phyloP scores from a whole-genome alignment of 2,329 filamentous ascomycete species.

The Rhynchosporium graminicola region DNA sequence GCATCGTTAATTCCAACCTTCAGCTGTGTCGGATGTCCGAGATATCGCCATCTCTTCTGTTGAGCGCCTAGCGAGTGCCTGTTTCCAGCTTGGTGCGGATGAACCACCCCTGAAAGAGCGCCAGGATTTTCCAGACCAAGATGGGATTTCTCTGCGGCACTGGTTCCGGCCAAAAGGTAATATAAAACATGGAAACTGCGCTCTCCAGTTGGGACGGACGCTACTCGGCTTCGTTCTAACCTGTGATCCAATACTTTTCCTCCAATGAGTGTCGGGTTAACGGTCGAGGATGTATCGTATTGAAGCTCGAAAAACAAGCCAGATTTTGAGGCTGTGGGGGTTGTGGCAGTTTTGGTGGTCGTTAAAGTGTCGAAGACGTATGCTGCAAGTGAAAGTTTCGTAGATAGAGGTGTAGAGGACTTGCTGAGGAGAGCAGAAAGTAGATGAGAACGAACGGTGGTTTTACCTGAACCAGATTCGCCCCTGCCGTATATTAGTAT shows the following conservation, averaged over 20 bases:
- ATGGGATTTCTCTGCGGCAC: conserved; percentile 84
- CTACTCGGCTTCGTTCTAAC: conserved; percentile 86
- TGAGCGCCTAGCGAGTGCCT: conserved; percentile 47
- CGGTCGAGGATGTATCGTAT: conserved; percentile 85
- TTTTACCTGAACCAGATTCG: conserved; percentile 95
- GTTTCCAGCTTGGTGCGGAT: conserved; percentile 45
- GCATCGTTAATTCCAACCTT: conserved; percentile 96
- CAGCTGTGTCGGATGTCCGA: conserved; percentile 93
- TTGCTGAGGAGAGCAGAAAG: conserved; percentile 83
- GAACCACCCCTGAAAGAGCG: conserved; percentile 50
- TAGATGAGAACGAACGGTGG: conserved; percentile 86
- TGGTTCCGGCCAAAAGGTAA: conserved; percentile 92
- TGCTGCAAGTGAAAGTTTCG: conserved; percentile 87
- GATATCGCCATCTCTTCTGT: conserved; percentile 91
- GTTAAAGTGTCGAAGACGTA: conserved; percentile 97
- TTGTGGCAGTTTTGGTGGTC: conserved; percentile 95
- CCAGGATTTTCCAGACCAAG: conserved; percentile 55
- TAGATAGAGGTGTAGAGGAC: conserved; percentile 88
- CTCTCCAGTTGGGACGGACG: conserved; percentile 91
- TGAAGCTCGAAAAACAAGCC: conserved; percentile 95
- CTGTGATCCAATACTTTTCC: conserved; percentile 94
- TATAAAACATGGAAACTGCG: conserved; percentile 96
- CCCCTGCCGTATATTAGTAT: conserved; percentile 57
- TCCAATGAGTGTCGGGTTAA: conserved; percentile 85
- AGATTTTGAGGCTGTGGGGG: conserved; percentile 91